A percentile compares a stretch with the other conserved stretches of the same genome.
phyloP scores from a whole-genome alignment of 2,329 filamentous ascomycete species.

The Clathrospora elynae region DNA sequence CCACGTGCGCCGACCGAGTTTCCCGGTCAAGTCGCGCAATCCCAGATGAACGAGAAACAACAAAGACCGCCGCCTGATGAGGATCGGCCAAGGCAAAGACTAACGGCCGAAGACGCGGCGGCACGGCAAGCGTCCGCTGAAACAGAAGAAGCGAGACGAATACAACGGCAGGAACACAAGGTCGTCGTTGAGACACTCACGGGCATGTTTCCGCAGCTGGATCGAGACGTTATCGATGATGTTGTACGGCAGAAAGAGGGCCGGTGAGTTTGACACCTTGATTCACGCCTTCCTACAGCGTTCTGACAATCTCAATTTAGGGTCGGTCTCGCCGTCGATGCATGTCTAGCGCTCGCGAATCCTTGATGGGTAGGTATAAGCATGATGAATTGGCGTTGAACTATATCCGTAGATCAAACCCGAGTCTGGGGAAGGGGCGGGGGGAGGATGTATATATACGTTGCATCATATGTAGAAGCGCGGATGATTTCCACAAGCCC shows the following conservation, averaged over 20 bases:
- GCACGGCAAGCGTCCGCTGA: conserved; percentile 90
- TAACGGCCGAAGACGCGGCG: conserved; percentile 83
- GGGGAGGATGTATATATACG: too few relatives aligned
- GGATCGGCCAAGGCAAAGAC: conserved; percentile 31
- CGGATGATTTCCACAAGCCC: too few relatives aligned
- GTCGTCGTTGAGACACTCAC: conserved; percentile 92
- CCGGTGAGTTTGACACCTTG: conserved; percentile 63
- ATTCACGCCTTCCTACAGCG: background rate
- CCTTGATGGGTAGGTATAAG: too few relatives aligned
- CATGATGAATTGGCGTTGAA: too few relatives aligned
- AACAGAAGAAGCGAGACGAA: conserved; percentile 80
- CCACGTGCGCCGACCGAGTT: conserved; percentile 50
- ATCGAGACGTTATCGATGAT: conserved; percentile 93
- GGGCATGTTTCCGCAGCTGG: conserved; percentile 95
- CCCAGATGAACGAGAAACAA: conserved; percentile 19
- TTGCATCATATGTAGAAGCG: too few relatives aligned
- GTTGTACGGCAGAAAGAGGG: conserved; percentile 96
- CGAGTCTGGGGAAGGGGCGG: too few relatives aligned
- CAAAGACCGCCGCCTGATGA: conserved; percentile 34
- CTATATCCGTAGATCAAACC: too few relatives aligned
- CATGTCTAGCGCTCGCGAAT: conserved; percentile 22
- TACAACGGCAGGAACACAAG: conserved; percentile 82
- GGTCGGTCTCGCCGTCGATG: conserved; percentile 20
- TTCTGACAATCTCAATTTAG: background rate
- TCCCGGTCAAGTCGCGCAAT: conserved; percentile 9